Conservation (phyloP, 2,329 filamentous ascomycete species). For the Nigrospora sphaerica region DNA sequence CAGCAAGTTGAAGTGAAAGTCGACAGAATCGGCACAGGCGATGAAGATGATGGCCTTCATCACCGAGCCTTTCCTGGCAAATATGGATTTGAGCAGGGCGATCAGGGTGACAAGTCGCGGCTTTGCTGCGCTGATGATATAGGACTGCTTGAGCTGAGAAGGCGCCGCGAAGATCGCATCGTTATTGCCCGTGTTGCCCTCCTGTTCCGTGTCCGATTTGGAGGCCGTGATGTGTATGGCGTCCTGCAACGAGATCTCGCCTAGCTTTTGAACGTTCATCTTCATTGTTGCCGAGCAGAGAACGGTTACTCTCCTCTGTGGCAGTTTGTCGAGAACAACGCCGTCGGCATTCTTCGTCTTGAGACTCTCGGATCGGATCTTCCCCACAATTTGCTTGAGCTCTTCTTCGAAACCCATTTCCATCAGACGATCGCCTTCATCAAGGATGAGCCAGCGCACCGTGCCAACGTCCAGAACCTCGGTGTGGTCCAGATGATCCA, state of each 20-base stretch:
- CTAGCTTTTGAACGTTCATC: conserved; percentile 89
- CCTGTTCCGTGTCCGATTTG: conserved; percentile 40
- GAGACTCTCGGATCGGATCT: conserved; percentile 60
- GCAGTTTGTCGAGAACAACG: conserved; percentile 54
- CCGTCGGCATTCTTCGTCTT: conserved; percentile 53
- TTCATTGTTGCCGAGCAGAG: conserved; percentile 97
- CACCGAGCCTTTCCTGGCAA: conserved; percentile 79
- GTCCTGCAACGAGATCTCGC: conserved; percentile 91
- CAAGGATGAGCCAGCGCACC: conserved; percentile 87
- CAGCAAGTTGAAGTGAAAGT: conserved; percentile 90
- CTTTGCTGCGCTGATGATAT: conserved; percentile 81
- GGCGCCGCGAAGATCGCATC: conserved; percentile 69
- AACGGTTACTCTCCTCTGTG: conserved; percentile 73
- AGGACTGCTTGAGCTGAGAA: conserved; percentile 88
- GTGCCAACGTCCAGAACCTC: conserved; percentile 81
- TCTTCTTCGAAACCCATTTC: conserved; percentile 96
- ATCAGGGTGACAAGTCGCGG: conserved; percentile 82
- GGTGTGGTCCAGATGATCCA: conserved; percentile 89
- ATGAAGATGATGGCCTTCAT: conserved; percentile 98
- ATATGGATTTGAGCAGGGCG: conserved; percentile 77
- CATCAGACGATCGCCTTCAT: conserved; percentile 97
- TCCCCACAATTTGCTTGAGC: conserved; percentile 76
- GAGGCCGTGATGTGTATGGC: conserved; percentile 76
- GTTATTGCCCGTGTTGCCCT: conserved; percentile 35
- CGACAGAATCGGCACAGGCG: conserved; percentile 92